Percentiles rank a stretch among this genome's conserved stretches.
These are phyloP conservation scores for Moringa oleifera DNA, from an alignment of 345 rosid species.

Conservation along the genomic window DNA sequence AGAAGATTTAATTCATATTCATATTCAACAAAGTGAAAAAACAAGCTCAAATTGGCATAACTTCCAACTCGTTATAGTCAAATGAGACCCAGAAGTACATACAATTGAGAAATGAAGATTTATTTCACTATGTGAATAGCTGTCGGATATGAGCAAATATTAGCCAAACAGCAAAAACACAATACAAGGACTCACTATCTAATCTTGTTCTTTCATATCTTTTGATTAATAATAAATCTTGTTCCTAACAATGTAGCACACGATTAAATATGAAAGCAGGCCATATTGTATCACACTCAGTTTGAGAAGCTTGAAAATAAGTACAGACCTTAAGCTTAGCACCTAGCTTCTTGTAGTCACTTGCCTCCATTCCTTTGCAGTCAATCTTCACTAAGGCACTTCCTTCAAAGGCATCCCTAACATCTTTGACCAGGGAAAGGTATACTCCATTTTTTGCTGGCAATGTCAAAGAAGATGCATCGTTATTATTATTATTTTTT, in stretches of 20 bases:
- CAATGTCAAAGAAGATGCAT: conserved; percentile 21
- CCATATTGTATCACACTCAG: no score
- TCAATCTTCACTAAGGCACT: conserved; percentile 76
- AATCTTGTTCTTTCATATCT: no score
- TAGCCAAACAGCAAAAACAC: no score
- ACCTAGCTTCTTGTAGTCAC: conserved; percentile 89
- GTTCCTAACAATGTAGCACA: neutral
- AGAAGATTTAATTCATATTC: no score
- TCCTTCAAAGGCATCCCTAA: conserved; percentile 82
- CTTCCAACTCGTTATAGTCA: neutral
- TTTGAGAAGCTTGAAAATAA: no score
- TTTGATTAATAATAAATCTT: no score
- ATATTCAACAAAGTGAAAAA: neutral
- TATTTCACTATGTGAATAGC: no score
- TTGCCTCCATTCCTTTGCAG: conserved; percentile 74
- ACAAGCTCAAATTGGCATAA: neutral
- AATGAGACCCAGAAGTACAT: neutral
- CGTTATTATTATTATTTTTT: no score
- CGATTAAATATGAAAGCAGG: no score
- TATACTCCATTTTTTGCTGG: conserved; percentile 92
- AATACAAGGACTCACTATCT: no score
- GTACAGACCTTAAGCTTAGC: conserved; percentile 79
- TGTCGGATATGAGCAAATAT: no score
- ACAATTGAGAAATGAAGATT: neutral
- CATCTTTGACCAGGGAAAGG: conserved; percentile 65